phyloP scores from a whole-genome alignment of 2,329 filamentous ascomycete species.

The Pleurostoma richardsiae region DNA sequence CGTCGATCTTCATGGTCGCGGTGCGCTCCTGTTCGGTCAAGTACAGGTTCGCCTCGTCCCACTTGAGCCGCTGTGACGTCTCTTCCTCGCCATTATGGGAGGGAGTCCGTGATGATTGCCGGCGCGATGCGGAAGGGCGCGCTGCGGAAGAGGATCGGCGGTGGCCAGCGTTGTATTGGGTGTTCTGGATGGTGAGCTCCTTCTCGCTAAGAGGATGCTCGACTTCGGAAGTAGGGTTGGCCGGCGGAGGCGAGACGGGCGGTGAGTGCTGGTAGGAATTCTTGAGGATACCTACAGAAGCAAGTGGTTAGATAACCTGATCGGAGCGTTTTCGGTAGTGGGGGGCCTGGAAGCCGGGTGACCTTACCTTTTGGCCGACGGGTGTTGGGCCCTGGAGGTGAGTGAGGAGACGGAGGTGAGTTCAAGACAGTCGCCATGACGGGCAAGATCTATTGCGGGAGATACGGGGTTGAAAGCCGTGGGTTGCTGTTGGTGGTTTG shows the following conservation, averaged over 20 bases:
- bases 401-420: conserved; percentile 30
- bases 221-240: conserved; percentile 16
- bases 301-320: background rate
- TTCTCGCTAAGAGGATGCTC: conserved; percentile 62
- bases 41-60: conserved; percentile 98
- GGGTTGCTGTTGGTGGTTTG: too few relatives aligned
- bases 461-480: too few relatives aligned
- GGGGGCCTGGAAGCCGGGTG: background rate
- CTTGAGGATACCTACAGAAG: conserved; percentile 77
- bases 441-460: too few relatives aligned
- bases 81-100: conserved; percentile 41
- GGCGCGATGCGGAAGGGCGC: conserved; percentile 61
- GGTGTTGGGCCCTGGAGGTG: conserved; percentile 32
- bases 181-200: conserved; percentile 91
- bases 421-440: conserved; percentile 35
- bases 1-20: conserved; percentile 97
- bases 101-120: conserved; percentile 47
- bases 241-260: conserved; percentile 37
- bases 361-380: conserved; percentile 42
- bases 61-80: conserved; percentile 74
- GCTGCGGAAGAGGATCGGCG: conserved; percentile 75
- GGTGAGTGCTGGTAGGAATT: conserved; percentile 69
- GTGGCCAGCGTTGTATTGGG: conserved; percentile 86
- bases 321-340: background rate
- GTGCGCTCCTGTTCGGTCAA: conserved; percentile 93